Base-by-base conservation (phyloP, 1,284 basidiomycete genomes). In the Cryptococcus amylolentus region DNA sequence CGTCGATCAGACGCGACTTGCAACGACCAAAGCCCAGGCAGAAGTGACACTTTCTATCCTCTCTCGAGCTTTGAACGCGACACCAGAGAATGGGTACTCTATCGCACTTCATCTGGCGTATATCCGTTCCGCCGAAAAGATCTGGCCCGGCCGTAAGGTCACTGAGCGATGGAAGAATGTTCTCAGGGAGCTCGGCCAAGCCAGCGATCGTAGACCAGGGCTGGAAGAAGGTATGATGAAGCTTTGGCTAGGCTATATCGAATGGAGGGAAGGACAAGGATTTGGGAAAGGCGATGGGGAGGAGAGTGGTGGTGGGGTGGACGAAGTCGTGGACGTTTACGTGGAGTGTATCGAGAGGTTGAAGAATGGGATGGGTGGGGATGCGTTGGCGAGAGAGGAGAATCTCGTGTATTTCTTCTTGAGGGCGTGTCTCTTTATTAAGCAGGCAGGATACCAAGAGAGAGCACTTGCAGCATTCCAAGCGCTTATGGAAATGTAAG, bases 361-460 rank as follows among this genome's bases (percentile, higher is more conserved):
- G 48, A 61, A 49, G 47, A 55, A 20, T 39, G 62, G 46, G 18
- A 48, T 10, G 26, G 46, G 27, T 16, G 39, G 38, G 55, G 44
- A n/a, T 13, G 13, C 12, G 35, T 52, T 61, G 46, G 44, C 64
- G 1, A 58, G 56, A 13, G 75, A 78, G 55, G 71, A 77, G 60
- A 68, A 76, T 57, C 62, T 66, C 49, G 63, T 79, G 4, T 76
- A 77, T 48, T 65, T 79, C 3, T 51, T 77, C 26, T 56, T 76
- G 12, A 56, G 77, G 31, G 71, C 65, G 1, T 71, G 71, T 27
- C 51, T 87, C 9, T 84, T 84, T 52, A 80, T 92, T 20, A 83
- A 84, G 60, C 83, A 86, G 71, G 86, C 91, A 80, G 81, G 80
- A 9, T 81, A 77, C 57, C 45, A 66, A 4, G 81, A 82, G 62